Base-by-base conservation (phyloP, 2,329 filamentous ascomycete species). In the Aspergillus luchuensis region DNA sequence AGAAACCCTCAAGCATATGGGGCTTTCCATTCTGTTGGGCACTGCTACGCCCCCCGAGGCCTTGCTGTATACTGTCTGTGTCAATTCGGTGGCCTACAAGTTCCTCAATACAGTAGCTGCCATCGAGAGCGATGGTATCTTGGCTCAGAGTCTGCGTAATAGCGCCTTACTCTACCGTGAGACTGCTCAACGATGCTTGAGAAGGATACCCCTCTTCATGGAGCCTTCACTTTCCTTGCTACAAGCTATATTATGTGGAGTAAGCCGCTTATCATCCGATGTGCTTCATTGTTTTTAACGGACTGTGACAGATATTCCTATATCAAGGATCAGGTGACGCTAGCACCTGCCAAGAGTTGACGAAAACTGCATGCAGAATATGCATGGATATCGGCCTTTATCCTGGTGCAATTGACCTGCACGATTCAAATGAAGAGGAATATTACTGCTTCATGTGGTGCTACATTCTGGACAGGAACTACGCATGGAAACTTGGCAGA, bases 381-480 rank as follows among this genome's bases (percentile, higher is more conserved):
- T 66, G 64, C 41, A 66, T 63, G 25, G 67, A 66, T 33, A 45
- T 69, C 5, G 60, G 62, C 7, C 52, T 67, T 25, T 13, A 36
- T 36, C 11, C 33, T 13, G 11, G 11, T 13, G 11, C 33, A 11
- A 36, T 5, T 36, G 33, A 11, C 10, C 2, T 36, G 5, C 51
- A 60, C 15, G n/a, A 47, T 0, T 51, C 8, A 4, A 55, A 23
- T 13, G 64, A 66, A 41, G 67, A 69, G 39, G 66, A 67, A 33
- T 51, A 61, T 25, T 68, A 63, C 56, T 69, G 67, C 51, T 51
- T 67, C 19, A 56, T 69, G 13, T 69, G 67, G 66, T 69, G 66
- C 52, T 69, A 69, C 38, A 66, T 59, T 28, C 36, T 69, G 48
- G 67, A 69, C 41, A 58, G 61, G 36, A 69, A 68, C 45, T 64